Percentiles rank a stretch among this genome's conserved stretches.
Conservation (phyloP, 2,329 filamentous ascomycete species). For the Fusarium sp. region DNA sequence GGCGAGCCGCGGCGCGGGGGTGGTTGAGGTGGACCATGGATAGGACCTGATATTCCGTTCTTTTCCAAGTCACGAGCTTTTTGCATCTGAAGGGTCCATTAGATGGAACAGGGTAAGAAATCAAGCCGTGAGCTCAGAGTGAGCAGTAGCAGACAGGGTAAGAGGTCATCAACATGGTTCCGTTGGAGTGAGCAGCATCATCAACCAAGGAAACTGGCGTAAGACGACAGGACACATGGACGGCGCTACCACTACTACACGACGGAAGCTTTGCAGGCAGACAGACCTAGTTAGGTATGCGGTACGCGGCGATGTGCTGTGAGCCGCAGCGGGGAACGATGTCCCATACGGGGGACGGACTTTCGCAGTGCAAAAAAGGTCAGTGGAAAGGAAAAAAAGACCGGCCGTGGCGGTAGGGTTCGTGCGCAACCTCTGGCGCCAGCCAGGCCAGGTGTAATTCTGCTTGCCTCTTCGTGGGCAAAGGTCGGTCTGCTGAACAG, state of each 20-base stretch:
- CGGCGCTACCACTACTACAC: slow-evolving; percentile 24
- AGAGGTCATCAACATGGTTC: background rate
- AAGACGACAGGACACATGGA: slow-evolving; percentile 10
- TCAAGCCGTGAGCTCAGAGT: slow-evolving; percentile 12
- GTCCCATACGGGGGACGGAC: slow-evolving; percentile 16
- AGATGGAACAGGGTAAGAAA: slow-evolving; percentile 15
- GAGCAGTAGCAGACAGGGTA: slow-evolving; percentile 19
- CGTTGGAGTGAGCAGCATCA: background rate
- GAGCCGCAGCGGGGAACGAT: slow-evolving; percentile 11
- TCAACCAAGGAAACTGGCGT: slow-evolving; percentile 7
- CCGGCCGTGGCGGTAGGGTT: slow-evolving; percentile 36
- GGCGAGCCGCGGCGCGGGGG: slow-evolving; percentile 31
- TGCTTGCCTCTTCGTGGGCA: slow-evolving; percentile 19
- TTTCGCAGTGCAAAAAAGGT: slow-evolving; percentile 2
- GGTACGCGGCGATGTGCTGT: slow-evolving; percentile 28
- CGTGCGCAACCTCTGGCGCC: slow-evolving; percentile 14
- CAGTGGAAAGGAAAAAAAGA: background rate
- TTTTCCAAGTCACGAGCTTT: slow-evolving; percentile 37
- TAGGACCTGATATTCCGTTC: slow-evolving; percentile 12
- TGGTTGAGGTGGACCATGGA: slow-evolving; percentile 18
- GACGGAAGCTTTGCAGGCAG: slow-evolving; percentile 2
- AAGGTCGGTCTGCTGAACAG: slow-evolving; percentile 43
- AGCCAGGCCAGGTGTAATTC: slow-evolving; percentile 17
- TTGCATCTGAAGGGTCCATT: slow-evolving; percentile 11
- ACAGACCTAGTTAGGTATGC: slow-evolving; percentile 5